Evolutionary conservation across 208 protist species (phyloP).

Genomic region (Trichomonas tenax): DNA sequence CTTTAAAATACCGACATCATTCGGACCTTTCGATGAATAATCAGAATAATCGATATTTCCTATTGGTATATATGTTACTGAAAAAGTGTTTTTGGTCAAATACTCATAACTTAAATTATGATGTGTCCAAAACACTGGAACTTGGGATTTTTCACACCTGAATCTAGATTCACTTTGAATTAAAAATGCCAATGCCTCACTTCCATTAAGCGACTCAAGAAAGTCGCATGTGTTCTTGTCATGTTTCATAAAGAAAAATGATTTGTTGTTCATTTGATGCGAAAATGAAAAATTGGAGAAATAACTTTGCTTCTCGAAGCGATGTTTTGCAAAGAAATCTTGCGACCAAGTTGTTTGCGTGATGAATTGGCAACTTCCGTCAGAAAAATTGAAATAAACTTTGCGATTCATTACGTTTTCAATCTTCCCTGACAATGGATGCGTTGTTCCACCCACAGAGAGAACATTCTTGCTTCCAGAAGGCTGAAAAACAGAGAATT

Average conservation of each 20-base stretch:
- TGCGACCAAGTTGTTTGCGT: not conserved
- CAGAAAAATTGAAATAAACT: not conserved
- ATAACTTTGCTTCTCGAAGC: not conserved
- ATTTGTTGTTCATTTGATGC: not conserved
- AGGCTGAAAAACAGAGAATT: not conserved
- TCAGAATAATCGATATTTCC: not conserved
- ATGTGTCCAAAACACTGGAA: not conserved
- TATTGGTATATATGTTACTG: not conserved
- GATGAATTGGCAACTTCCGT: not conserved
- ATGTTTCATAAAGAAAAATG: not conserved
- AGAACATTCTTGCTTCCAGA: not conserved
- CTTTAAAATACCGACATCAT: not conserved
- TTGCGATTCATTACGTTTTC: not conserved
- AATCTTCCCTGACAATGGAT: not conserved
- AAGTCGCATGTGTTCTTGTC: not conserved
- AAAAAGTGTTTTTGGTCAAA: too few species aligned
- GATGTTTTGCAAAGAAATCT: not conserved
- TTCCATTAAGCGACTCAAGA: not conserved
- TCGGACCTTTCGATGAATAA: slow-evolving; percentile 19
- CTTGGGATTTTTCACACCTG: too few species aligned
- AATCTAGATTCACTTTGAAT: not conserved
- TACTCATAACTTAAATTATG: too few species aligned
- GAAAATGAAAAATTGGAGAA: too few species aligned
- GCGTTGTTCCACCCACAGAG: not conserved
- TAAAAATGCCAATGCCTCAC: not conserved